phyloP scores from a whole-genome alignment of 306 rosid species.

The Prunus campanulata region DNA sequence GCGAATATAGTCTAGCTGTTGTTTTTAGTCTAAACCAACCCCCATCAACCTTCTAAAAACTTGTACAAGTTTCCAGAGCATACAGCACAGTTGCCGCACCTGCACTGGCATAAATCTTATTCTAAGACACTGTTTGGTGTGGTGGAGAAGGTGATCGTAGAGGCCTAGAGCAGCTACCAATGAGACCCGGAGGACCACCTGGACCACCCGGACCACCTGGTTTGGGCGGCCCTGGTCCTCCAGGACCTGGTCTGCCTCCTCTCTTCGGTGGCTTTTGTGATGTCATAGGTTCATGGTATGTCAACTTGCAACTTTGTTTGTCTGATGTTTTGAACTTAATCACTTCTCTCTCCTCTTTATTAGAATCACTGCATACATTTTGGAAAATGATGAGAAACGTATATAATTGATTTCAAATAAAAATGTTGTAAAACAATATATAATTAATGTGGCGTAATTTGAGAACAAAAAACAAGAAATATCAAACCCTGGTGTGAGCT shows the following conservation, averaged over 20 bases:
- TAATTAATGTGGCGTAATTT: no score
- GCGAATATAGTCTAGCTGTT: neutral
- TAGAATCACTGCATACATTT: neutral
- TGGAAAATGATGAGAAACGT: no score
- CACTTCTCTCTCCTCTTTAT: no score
- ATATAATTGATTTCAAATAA: no score
- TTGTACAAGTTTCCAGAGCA: neutral
- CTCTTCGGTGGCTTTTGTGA: slow-evolving; percentile 46
- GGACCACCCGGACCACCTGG: slow-evolving; percentile 30
- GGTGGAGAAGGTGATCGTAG: neutral
- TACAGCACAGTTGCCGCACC: neutral
- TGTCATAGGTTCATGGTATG: slow-evolving; percentile 45
- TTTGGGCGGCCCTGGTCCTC: slow-evolving; percentile 45
- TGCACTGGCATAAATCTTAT: neutral
- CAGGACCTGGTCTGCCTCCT: slow-evolving; percentile 21
- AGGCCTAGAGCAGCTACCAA: neutral
- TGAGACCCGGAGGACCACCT: slow-evolving; percentile 26
- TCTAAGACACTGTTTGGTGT: neutral
- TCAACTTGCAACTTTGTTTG: neutral
- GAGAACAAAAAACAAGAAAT: neutral
- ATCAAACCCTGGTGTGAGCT: no score
- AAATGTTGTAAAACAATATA: no score
- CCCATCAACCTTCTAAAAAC: neutral
- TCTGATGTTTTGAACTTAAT: no score
- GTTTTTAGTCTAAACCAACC: slow-evolving; percentile 26